These are phyloP conservation scores for Teunomyces panamensis DNA, from an alignment of 805 yeast genomes.

Conservation along the genomic window DNA sequence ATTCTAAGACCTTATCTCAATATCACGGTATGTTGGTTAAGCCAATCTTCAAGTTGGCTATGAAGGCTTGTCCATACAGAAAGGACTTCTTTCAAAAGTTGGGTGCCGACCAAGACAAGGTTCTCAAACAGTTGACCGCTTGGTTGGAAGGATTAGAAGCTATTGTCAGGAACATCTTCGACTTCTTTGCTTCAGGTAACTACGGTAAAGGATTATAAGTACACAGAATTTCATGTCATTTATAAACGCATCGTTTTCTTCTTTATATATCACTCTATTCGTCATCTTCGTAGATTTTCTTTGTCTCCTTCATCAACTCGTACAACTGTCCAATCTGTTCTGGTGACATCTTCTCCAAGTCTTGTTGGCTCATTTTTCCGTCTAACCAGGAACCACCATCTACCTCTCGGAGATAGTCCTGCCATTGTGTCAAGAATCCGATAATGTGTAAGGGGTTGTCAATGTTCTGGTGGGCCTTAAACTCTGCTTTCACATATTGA, in stretches of 20 bases:
- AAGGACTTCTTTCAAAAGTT: constrained; percentile 78
- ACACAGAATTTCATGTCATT: not conserved
- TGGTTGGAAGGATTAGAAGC: constrained; percentile 80
- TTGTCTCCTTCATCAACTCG: constrained; percentile 75
- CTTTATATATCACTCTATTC: not conserved
- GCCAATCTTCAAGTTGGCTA: constrained; percentile 88
- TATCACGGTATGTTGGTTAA: constrained; percentile 79
- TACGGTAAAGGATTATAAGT: constrained; percentile 80
- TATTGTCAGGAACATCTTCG: constrained; percentile 69
- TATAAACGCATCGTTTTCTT: constrained; percentile 1
- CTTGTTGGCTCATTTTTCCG: constrained; percentile 53
- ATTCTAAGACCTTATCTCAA: constrained; percentile 73
- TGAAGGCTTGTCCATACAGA: constrained; percentile 94
- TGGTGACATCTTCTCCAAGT: constrained; percentile 80
- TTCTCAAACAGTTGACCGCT: constrained; percentile 55
- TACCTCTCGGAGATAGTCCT: constrained; percentile 65
- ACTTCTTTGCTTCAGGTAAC: constrained; percentile 74
- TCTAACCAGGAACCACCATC: constrained; percentile 45
- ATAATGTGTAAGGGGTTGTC: constrained; percentile 93
- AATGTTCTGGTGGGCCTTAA: constrained; percentile 72
- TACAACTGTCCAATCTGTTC: constrained; percentile 83
- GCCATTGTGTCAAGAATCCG: constrained; percentile 94
- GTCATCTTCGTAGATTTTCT: constrained; percentile 23
- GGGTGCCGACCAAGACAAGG: constrained; percentile 72
- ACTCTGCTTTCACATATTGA: constrained; percentile 84